Evolutionary conservation across 2,329 filamentous ascomycete genomes (phyloP).

Genomic region (Xenosphaeropsis pyriputrescens): DNA sequence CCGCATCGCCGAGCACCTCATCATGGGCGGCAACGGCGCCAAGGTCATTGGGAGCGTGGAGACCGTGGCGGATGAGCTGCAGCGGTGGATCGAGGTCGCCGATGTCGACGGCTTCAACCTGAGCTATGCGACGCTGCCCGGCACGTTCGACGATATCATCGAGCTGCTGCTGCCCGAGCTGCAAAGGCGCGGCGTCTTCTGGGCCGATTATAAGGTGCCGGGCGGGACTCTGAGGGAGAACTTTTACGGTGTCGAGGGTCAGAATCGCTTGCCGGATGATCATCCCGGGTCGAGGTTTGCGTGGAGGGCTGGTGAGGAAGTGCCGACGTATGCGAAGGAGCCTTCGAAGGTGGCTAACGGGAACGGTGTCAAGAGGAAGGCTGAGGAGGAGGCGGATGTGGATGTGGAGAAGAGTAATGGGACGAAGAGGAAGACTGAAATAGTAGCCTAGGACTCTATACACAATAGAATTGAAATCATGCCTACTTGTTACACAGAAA

Average conservation of each 20-base stretch:
- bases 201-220: slow-evolving; percentile 25
- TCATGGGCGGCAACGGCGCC: slow-evolving; percentile 50
- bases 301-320: slow-evolving; percentile 19
- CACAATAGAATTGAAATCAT: no score
- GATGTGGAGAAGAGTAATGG: neutral
- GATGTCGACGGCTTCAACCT: slow-evolving; percentile 65
- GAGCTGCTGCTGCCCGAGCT: slow-evolving; percentile 50
- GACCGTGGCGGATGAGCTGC: slow-evolving; percentile 51
- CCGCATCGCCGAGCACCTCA: slow-evolving; percentile 41
- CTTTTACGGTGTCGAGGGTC: slow-evolving; percentile 17
- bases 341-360: no score
- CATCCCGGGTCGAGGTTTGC: slow-evolving; percentile 21
- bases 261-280: slow-evolving; percentile 16
- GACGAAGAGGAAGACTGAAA: neutral
- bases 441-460: no score
- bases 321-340: slow-evolving; percentile 13
- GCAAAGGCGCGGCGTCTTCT: slow-evolving; percentile 39
- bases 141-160: slow-evolving; percentile 50
- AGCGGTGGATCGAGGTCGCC: slow-evolving; percentile 50
- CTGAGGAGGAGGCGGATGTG: no score
- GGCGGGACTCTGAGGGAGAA: slow-evolving; percentile 24
- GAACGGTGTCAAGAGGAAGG: no score
- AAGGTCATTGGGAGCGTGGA: slow-evolving; percentile 33
- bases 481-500: no score
- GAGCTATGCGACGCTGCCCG: slow-evolving; percentile 48